Percentiles rank a stretch among this genome's conserved stretches.
phyloP scores from a whole-genome alignment of 768 basidiomycete species.

The Lactifluus echinatus region DNA sequence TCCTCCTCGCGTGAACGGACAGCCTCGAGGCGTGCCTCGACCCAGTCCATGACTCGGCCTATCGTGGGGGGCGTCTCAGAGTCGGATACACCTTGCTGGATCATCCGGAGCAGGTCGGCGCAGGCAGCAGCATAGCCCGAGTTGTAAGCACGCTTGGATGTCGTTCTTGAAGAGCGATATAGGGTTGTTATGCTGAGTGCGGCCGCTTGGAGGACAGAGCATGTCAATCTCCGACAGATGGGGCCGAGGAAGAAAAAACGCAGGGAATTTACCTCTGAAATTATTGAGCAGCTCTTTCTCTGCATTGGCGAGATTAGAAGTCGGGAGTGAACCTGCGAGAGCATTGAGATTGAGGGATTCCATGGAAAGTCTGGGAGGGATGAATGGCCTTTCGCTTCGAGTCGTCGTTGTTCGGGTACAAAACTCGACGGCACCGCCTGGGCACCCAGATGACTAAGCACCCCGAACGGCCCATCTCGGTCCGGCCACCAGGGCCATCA shows the following conservation, averaged over 20 bases:
- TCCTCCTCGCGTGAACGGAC: conserved; percentile 68
- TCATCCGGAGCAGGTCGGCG: conserved; percentile 70
- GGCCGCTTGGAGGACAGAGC: conserved; percentile 39
- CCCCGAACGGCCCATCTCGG: background rate
- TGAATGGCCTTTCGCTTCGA: background rate
- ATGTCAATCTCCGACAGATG: conserved; percentile 21
- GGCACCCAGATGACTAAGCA: conserved; percentile 8
- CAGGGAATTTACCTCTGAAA: conserved; percentile 52
- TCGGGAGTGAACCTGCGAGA: conserved; percentile 66
- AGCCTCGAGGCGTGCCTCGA: conserved; percentile 72
- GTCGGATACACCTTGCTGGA: conserved; percentile 73
- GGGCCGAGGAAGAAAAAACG: conserved; percentile 2
- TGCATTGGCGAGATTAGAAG: conserved; percentile 59
- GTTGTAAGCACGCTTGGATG: conserved; percentile 74
- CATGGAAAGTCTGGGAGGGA: conserved; percentile 31
- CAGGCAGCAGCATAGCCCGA: conserved; percentile 74
- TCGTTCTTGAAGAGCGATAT: conserved; percentile 68
- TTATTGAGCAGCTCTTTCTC: conserved; percentile 77
- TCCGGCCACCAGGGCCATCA: background rate
- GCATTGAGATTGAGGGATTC: conserved; percentile 75
- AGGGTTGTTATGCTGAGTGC: conserved; percentile 79
- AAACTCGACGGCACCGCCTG: background rate
- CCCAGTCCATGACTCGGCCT: conserved; percentile 77
- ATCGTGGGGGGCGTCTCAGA: conserved; percentile 43
- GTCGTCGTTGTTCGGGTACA: conserved; percentile 14